Evolutionary conservation across 2,329 filamentous ascomycete species (phyloP).

Genomic region (Cercospora zeina): DNA sequence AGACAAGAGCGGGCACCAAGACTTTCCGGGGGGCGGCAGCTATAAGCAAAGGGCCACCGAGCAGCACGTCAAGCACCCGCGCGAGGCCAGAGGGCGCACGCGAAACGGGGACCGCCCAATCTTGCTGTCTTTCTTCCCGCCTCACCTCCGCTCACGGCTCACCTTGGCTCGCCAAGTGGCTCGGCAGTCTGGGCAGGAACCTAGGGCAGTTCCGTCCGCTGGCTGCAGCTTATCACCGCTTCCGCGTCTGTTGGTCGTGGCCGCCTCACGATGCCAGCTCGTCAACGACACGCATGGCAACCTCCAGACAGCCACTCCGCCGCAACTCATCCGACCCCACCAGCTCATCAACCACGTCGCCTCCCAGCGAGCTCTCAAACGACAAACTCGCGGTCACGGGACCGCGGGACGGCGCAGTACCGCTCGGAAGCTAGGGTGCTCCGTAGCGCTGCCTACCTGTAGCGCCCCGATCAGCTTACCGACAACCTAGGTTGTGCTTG

Average conservation of each 20-base stretch:
- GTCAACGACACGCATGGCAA: neutral
- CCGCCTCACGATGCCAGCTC: neutral
- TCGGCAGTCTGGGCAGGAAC: neutral
- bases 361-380: neutral
- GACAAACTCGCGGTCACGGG: neutral
- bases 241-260: neutral
- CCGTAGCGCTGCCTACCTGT: conserved; percentile 10
- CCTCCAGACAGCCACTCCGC: neutral
- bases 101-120: conserved; percentile 13
- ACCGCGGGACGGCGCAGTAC: neutral
- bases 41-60: conserved; percentile 7
- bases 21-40: conserved; percentile 11
- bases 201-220: neutral
- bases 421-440: conserved; percentile 13
- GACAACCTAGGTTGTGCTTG: conserved; percentile 1
- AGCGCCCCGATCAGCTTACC: conserved; percentile 7
- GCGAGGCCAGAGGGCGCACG: neutral
- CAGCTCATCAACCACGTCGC: neutral
- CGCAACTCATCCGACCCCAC: neutral
- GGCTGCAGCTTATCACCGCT: conserved; percentile 10
- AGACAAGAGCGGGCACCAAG: conserved; percentile 16
- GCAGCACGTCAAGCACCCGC: neutral
- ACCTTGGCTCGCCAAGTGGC: neutral
- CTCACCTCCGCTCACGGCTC: conserved; percentile 4
- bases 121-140: conserved; percentile 7